These are phyloP conservation scores for Linnemannia elongata DNA, from an alignment of 192 early-diverging fungal genomes.

Conservation along the genomic window DNA sequence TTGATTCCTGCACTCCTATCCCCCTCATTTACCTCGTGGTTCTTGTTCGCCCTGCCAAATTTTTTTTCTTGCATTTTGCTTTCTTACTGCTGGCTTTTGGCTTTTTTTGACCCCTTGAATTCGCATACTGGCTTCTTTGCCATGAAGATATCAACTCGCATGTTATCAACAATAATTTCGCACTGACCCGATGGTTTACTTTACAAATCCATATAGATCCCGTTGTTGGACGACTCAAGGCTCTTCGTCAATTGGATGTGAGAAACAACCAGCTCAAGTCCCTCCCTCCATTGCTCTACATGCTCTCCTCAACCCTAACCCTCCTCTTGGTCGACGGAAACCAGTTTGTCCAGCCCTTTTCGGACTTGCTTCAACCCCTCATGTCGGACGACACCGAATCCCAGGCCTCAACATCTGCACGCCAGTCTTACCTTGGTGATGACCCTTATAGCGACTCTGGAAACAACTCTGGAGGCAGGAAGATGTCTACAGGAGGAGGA, in stretches of 20 bases:
- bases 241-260: constrained; percentile 47
- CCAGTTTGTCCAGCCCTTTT: constrained; percentile 51
- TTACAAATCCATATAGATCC: constrained; percentile 23
- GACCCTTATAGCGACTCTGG: constrained; percentile 41
- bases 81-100: background rate
- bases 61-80: background rate
- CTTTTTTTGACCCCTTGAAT: background rate
- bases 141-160: background rate
- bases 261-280: constrained; percentile 48
- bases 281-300: constrained; percentile 38
- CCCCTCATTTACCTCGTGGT: background rate
- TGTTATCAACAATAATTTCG: background rate
- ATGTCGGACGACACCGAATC: constrained; percentile 20
- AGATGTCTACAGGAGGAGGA: background rate
- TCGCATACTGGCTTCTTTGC: too few species aligned
- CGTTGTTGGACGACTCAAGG: constrained; percentile 33
- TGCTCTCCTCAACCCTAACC: constrained; percentile 40
- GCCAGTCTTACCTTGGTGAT: constrained; percentile 36
- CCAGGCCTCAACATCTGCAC: background rate
- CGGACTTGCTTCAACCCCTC: constrained; percentile 48
- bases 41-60: background rate
- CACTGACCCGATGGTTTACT: background rate
- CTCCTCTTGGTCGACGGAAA: constrained; percentile 53
- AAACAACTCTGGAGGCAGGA: background rate
- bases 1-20: background rate